Conservation (phyloP, 495 filamentous ascomycete species). For the Neurospora sp. region DNA sequence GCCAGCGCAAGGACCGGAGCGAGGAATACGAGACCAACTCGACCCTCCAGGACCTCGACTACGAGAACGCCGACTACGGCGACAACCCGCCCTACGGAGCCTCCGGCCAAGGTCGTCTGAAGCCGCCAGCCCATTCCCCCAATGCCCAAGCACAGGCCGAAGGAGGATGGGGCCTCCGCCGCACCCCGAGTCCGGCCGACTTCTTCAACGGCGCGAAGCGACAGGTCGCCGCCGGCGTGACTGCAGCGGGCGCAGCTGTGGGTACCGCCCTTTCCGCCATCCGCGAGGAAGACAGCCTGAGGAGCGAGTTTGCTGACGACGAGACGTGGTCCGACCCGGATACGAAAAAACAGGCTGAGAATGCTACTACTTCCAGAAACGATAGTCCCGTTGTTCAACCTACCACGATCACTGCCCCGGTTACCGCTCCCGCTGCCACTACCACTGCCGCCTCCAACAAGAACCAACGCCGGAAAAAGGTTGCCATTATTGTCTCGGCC, state of each 20-base stretch:
- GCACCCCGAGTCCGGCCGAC: slow-evolving; percentile 84
- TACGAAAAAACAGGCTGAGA: slow-evolving; percentile 19
- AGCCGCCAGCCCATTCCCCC: slow-evolving; percentile 30
- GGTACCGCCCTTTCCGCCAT: slow-evolving; percentile 76
- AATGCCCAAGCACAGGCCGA: slow-evolving; percentile 36
- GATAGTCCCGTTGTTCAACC: not conserved
- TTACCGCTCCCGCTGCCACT: not conserved
- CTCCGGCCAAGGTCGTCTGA: slow-evolving; percentile 27
- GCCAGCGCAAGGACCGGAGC: slow-evolving; percentile 53
- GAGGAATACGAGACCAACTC: slow-evolving; percentile 30
- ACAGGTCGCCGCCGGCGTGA: slow-evolving; percentile 65
- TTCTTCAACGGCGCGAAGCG: slow-evolving; percentile 70
- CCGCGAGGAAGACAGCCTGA: slow-evolving; percentile 57
- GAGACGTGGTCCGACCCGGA: slow-evolving; percentile 73
- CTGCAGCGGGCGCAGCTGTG: slow-evolving; percentile 71
- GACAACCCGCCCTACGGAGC: slow-evolving; percentile 45
- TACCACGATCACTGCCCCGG: not conserved
- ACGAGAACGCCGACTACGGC: slow-evolving; percentile 39
- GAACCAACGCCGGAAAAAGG: slow-evolving; percentile 54
- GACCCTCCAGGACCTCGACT: slow-evolving; percentile 33
- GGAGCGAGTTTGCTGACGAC: slow-evolving; percentile 70
- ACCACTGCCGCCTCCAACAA: not conserved
- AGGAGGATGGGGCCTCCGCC: slow-evolving; percentile 58
- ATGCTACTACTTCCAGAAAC: not conserved
- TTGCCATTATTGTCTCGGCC: slow-evolving; percentile 77